Evolutionary conservation across 805 yeast species (phyloP), one percentile per base, ranked within the genome.

Genomic region (Sporopachydermia quercuum): DNA sequence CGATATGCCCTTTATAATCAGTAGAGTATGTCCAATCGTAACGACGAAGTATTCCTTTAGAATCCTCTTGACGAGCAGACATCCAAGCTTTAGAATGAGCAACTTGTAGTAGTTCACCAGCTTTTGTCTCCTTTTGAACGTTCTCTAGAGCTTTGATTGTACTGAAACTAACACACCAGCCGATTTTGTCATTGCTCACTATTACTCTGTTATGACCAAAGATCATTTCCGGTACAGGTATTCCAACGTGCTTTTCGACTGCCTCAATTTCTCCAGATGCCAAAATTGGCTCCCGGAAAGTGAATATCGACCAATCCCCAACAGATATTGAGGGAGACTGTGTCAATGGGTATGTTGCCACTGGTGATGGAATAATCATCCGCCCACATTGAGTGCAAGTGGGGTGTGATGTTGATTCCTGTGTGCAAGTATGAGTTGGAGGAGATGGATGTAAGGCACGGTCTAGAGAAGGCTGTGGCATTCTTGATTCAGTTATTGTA

Each of bases 21-120:
- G 94, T 76, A 0, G 95, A 72, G 55, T 91, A 91, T 0, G 98
- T 89, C 99, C 99, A 91, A 61, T 91, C 98, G 54, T 75, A 91
- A 2, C 95, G 91, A 49, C 80, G 79, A 39, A 78, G 73, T 27
- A 79, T 71, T 37, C 79, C 71, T 52, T 66, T 56, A 41, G 76
- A 67, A 52, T 68, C 56, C 53, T 67, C 64, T 17, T 64, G 42
- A 15, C 62, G 47, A 16, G 57, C 46, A 39, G 42, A 48, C 47
- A 70, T 63, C 97, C 97, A 91, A 46, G 80, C 83, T 41, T 81
- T 67, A 3, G 96, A 84, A 58, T 89, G 85, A 5, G 94, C 76
- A 5, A 89, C 97, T 45, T 79, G 68, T 4, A 78, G 56, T 33
- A 73, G 48, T 19, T 65, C 61, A 2, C 45, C 47, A 3, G 61